A percentile compares a stretch with the other conserved stretches of the same genome.
phyloP scores from a whole-genome alignment of 495 filamentous ascomycete genomes.

The Talaromyces liani region DNA sequence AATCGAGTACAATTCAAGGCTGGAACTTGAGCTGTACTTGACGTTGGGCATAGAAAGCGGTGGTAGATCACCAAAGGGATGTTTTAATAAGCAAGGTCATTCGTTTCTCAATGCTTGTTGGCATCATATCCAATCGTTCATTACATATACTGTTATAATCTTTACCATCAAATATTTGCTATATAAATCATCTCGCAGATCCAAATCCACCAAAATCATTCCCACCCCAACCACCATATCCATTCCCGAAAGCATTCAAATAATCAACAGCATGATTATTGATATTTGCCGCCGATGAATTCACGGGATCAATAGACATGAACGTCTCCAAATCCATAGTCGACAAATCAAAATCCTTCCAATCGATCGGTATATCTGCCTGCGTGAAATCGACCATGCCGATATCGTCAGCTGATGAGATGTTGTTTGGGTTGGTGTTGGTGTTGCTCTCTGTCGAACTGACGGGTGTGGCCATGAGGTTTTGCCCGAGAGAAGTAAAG shows the following conservation, averaged over 20 bases:
- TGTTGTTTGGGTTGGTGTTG: background rate
- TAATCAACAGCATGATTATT: slow-evolving; percentile 1
- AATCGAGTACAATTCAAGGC: background rate
- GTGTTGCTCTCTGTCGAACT: background rate
- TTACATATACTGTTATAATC: background rate
- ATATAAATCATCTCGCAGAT: background rate
- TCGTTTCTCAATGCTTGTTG: background rate
- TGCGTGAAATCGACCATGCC: slow-evolving; percentile 33
- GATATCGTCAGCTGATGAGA: background rate
- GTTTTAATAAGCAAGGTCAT: background rate
- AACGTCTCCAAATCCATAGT: slow-evolving; percentile 39
- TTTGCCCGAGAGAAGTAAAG: slow-evolving; percentile 7
- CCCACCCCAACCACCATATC: background rate
- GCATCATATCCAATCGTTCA: background rate
- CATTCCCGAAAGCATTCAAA: background rate
- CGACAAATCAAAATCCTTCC: slow-evolving; percentile 37
- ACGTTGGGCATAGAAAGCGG: background rate
- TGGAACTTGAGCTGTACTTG: slow-evolving; percentile 6
- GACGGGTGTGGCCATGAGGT: background rate
- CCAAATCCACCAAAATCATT: slow-evolving; percentile 1
- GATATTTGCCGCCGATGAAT: background rate
- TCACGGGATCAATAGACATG: slow-evolving; percentile 26
- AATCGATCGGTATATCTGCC: slow-evolving; percentile 31
- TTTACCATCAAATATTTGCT: background rate
- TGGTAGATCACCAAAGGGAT: too few species aligned